Conservation (phyloP, 2,329 filamentous ascomycete genomes). For the Neopestalotiopsis sp. region DNA sequence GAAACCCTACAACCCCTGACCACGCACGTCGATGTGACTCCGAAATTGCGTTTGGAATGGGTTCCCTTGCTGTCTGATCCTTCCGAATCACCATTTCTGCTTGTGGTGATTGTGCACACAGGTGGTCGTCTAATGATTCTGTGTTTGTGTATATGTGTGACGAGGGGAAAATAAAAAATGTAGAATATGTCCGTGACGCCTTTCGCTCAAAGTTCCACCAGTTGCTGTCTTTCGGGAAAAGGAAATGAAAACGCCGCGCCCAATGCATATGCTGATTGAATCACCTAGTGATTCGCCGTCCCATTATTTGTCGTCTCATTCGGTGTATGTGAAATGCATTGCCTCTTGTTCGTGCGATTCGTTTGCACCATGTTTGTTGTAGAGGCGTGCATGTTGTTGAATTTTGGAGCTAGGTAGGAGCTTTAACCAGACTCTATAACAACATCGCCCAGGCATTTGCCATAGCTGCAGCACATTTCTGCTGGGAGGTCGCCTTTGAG, state of each 20-base stretch:
- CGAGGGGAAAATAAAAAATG: not conserved
- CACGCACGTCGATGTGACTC: not conserved
- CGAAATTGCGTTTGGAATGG: not conserved
- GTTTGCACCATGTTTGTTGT: not conserved
- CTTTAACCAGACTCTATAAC: constrained; percentile 16
- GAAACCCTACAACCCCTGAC: not conserved
- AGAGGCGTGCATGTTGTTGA: not conserved
- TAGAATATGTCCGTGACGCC: not conserved
- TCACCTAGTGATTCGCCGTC: not conserved
- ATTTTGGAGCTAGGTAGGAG: not conserved
- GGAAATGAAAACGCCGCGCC: constrained; percentile 5
- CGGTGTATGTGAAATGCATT: not conserved
- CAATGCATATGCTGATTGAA: constrained; percentile 18
- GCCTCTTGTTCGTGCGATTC: not conserved
- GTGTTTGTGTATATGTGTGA: not conserved
- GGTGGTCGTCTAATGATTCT: not conserved
- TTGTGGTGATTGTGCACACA: not conserved
- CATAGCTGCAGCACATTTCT: constrained; percentile 22
- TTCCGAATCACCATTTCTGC: not conserved
- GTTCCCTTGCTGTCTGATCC: not conserved
- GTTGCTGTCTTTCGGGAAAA: not conserved
- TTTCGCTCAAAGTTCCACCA: not conserved
- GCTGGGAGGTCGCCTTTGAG: constrained; percentile 19
- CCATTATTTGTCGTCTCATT: not conserved
- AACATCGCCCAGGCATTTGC: constrained; percentile 20